Evolutionary conservation across 2,329 filamentous ascomycete species (phyloP).

Genomic region (Clonostachys rhizophaga): DNA sequence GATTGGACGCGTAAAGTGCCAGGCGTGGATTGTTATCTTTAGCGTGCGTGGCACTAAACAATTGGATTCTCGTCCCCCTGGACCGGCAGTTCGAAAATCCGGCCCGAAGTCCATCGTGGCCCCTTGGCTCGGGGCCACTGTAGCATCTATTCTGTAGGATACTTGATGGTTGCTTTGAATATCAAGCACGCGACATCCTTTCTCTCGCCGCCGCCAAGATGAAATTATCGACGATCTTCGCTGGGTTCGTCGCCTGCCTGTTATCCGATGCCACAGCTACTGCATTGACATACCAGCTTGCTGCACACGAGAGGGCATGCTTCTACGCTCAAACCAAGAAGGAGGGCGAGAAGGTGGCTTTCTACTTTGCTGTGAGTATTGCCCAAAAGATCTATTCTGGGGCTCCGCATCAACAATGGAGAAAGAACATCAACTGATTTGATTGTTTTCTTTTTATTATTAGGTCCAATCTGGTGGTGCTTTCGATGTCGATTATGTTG

Average conservation of each 20-base stretch:
- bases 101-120: conserved; percentile 1
- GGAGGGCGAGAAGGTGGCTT: conserved; percentile 83
- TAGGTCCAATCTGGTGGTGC: conserved; percentile 97
- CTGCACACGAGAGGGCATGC: conserved; percentile 90
- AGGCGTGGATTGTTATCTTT: too few species aligned
- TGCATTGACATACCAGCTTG: conserved; percentile 88
- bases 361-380: conserved; percentile 88
- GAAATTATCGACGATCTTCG: conserved; percentile 58
- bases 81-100: background rate
- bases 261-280: conserved; percentile 74
- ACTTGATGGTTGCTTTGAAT: background rate
- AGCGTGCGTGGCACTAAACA: too few species aligned
- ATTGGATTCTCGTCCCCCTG: too few species aligned
- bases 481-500: conserved; percentile 93
- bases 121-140: conserved; percentile 16
- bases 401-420: background rate
- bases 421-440: background rate
- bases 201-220: conserved; percentile 37
- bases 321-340: conserved; percentile 82
- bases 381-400: background rate
- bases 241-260: conserved; percentile 68
- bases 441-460: background rate
- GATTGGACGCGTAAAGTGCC: too few species aligned
- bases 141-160: conserved; percentile 15
- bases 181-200: conserved; percentile 16